phyloP scores from a whole-genome alignment of 106 monocot genomes.

The Vanilla planifolia region DNA sequence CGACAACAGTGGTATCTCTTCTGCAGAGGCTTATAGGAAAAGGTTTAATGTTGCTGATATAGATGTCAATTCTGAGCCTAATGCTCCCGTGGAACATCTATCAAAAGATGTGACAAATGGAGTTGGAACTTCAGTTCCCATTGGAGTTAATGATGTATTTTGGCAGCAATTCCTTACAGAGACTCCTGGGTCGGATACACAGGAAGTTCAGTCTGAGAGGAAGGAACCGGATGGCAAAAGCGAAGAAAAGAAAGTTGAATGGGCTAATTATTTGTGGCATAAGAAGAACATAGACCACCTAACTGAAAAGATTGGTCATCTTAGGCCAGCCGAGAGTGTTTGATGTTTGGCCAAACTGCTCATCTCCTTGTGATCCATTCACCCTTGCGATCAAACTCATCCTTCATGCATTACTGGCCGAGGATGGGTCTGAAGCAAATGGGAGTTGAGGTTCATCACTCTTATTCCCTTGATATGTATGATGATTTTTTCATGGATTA shows the following conservation, averaged over 20 bases:
- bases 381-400: background rate
- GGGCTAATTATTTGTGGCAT: constrained; percentile 23
- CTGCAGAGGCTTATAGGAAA: constrained; percentile 23
- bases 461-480: too few relatives aligned
- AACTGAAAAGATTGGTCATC: constrained; percentile 56
- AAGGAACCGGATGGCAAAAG: constrained; percentile 20
- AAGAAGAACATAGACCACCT: constrained; percentile 50
- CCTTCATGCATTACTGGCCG: too few relatives aligned
- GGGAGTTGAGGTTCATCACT: too few relatives aligned
- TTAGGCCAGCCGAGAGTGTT: constrained; percentile 29
- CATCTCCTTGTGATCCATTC: background rate
- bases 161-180: constrained; percentile 81
- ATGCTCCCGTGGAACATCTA: constrained; percentile 20
- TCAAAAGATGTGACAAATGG: constrained; percentile 12
- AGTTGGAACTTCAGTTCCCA: constrained; percentile 3
- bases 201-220: constrained; percentile 54
- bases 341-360: background rate
- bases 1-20: constrained; percentile 33
- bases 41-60: constrained; percentile 37
- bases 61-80: constrained; percentile 66
- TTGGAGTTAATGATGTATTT: constrained; percentile 64
- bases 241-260: constrained; percentile 19
- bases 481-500: too few relatives aligned
- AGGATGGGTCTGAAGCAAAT: too few relatives aligned
- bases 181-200: constrained; percentile 35